Evolutionary conservation across 2,329 filamentous ascomycete genomes (phyloP).

Genomic region (Fusarium sublunatum): DNA sequence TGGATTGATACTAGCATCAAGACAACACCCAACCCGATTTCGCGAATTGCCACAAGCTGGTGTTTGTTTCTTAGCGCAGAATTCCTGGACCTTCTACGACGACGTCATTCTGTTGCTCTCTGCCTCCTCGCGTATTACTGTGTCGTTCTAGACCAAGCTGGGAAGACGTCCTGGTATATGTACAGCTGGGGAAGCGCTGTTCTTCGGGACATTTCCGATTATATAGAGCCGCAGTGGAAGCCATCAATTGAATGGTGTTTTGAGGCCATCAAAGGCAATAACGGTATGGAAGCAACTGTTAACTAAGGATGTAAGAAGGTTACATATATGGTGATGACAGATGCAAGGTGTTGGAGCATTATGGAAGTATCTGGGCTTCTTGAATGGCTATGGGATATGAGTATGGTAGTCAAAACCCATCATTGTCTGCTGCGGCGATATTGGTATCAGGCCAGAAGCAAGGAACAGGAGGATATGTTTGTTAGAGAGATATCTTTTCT

Average conservation of each 20-base stretch:
- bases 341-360: slow-evolving; percentile 44
- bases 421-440: too few relatives aligned
- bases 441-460: too few relatives aligned
- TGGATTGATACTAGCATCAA: slow-evolving; percentile 12
- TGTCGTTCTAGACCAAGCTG: slow-evolving; percentile 24
- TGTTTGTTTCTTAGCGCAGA: slow-evolving; percentile 22
- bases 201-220: slow-evolving; percentile 12
- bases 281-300: neutral
- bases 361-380: too few relatives aligned
- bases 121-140: slow-evolving; percentile 32
- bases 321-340: slow-evolving; percentile 51
- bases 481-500: too few relatives aligned
- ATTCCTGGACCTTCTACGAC: slow-evolving; percentile 33
- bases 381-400: too few relatives aligned
- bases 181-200: slow-evolving; percentile 25
- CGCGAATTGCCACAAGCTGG: slow-evolving; percentile 30
- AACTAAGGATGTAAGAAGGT: neutral
- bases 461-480: too few relatives aligned
- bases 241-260: slow-evolving; percentile 29
- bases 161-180: slow-evolving; percentile 28
- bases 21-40: neutral
- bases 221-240: slow-evolving; percentile 17
- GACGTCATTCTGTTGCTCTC: slow-evolving; percentile 26
- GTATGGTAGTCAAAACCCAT: too few relatives aligned
- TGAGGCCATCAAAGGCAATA: slow-evolving; percentile 8